Base-by-base conservation (phyloP, 345 rosid genomes). In the Firmiana major region DNA sequence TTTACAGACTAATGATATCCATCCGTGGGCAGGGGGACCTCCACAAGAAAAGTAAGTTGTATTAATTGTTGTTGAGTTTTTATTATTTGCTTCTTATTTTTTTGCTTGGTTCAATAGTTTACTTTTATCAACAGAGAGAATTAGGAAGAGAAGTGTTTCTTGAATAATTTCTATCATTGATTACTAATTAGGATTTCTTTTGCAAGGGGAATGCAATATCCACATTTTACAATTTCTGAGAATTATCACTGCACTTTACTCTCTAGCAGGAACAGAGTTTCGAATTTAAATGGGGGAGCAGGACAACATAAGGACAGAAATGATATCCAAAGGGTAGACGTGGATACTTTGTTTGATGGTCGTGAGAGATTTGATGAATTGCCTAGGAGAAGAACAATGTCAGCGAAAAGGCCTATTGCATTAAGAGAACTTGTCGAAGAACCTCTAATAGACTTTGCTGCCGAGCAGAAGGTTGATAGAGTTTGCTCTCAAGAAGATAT, bases 301-400 rank as follows among this genome's bases (percentile, higher is more conserved):
- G 51, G 64, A 63, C 84, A 73, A 51, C 68, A 51, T 51, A 75
- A 75, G 62, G 79, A 80, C 63, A 85, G 83, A 70, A 45, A 73
- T 48, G 74, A 82, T 79, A 81, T 83, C 57, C 84, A 80, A 79
- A 83, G 77, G 77, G 93, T 86, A 75, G 79, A 85, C 55, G 81
- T 85, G 76, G 69, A 49, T 75, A 64, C 88, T 9, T 78, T 90
- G 51, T 88, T 86, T 70, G 13, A 9, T 60, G 63, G 55, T 78
- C 46, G 85, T 15, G 81, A 83, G 22, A 81, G 55, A 75, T 55
- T 71, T 49, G 82, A 79, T 34, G 85, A 77, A 74, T 55, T 64
- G 7, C 79, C 86, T 19, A 73, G 66, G 59, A 79, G 70, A 74
- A 63, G n/a, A 21, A 75, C 11, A n/a, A 79, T 38, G 69, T 40